phyloP scores from a whole-genome alignment of 257 asterid genomes.

The Ilex asprella region DNA sequence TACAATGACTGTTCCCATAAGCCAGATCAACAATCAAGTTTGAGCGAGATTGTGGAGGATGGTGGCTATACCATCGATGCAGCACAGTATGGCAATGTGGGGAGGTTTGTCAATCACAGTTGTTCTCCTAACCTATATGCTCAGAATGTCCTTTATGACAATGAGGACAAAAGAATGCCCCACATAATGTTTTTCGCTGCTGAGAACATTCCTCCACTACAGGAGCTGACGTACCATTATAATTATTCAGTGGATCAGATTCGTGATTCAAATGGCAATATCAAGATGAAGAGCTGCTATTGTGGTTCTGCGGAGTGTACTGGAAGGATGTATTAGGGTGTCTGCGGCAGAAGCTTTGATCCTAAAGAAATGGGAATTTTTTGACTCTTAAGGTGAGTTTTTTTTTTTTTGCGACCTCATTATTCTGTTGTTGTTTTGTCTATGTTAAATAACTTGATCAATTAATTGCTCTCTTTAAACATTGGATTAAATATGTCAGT shows the following conservation, averaged over 20 bases:
- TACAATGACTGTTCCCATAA: not conserved
- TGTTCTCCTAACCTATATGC: slow-evolving; percentile 3
- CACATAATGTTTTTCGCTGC: slow-evolving; percentile 2
- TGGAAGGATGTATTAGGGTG: not conserved
- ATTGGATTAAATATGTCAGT: too few species aligned
- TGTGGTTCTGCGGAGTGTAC: slow-evolving; percentile 4
- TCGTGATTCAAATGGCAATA: slow-evolving; percentile 1
- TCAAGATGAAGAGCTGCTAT: slow-evolving; percentile 5
- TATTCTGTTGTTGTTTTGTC: not conserved
- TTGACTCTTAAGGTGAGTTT: not conserved
- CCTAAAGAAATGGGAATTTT: not conserved
- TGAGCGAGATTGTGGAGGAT: not conserved
- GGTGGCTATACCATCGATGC: slow-evolving; percentile 4
- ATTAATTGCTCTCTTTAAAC: too few species aligned
- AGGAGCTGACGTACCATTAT: slow-evolving; percentile 4
- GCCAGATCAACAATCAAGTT: not conserved
- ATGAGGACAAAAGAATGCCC: slow-evolving; percentile 2
- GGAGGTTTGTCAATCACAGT: slow-evolving; percentile 6
- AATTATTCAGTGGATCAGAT: slow-evolving; percentile 2
- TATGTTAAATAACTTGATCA: not conserved
- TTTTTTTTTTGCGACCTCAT: not conserved
- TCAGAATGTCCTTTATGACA: slow-evolving; percentile 3
- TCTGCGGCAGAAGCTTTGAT: not conserved
- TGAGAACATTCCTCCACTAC: slow-evolving; percentile 1
- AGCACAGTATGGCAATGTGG: not conserved